Evolutionary conservation across 73 alveolate genomes (phyloP).

Genomic region (Stentor roeselii): DNA sequence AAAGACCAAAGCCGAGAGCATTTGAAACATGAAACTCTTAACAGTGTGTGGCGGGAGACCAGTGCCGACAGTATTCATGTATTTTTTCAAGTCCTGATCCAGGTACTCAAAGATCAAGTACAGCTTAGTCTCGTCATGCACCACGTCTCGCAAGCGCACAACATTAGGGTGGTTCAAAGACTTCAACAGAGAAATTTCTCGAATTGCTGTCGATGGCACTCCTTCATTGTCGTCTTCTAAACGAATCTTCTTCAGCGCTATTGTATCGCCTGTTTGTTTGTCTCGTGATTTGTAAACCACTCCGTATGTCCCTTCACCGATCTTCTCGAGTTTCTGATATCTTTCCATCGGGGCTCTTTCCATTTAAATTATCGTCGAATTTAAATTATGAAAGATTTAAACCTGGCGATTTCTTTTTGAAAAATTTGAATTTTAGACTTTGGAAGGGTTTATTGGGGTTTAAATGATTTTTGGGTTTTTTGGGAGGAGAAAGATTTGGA

Average conservation of each 20-base stretch:
- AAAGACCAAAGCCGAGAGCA: slow-evolving; percentile 67
- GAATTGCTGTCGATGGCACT: slow-evolving; percentile 88
- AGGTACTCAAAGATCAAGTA: slow-evolving; percentile 61
- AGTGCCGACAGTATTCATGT: not conserved
- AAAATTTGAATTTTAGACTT: no score
- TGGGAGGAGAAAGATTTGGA: no score
- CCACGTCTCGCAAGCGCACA: slow-evolving; percentile 71
- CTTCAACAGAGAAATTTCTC: slow-evolving; percentile 87
- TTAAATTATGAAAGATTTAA: no score
- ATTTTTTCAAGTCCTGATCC: slow-evolving; percentile 50
- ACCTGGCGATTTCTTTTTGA: no score
- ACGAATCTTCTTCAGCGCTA: slow-evolving; percentile 90
- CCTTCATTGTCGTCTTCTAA: slow-evolving; percentile 97
- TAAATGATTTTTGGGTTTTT: no score
- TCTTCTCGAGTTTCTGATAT: slow-evolving; percentile 76
- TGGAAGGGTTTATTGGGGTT: no score
- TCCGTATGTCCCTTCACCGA: slow-evolving; percentile 97
- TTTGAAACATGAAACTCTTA: slow-evolving; percentile 45
- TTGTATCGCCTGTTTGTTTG: slow-evolving; percentile 74
- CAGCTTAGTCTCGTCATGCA: slow-evolving; percentile 59
- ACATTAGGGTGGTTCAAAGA: slow-evolving; percentile 86
- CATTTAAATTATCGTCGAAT: no score
- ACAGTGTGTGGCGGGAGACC: slow-evolving; percentile 30
- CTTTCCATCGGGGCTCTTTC: no score
- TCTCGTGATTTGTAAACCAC: slow-evolving; percentile 88